Evolutionary conservation across 768 basidiomycete genomes (phyloP), one percentile per base, ranked within the genome.

Genomic region (Boletus edulis): DNA sequence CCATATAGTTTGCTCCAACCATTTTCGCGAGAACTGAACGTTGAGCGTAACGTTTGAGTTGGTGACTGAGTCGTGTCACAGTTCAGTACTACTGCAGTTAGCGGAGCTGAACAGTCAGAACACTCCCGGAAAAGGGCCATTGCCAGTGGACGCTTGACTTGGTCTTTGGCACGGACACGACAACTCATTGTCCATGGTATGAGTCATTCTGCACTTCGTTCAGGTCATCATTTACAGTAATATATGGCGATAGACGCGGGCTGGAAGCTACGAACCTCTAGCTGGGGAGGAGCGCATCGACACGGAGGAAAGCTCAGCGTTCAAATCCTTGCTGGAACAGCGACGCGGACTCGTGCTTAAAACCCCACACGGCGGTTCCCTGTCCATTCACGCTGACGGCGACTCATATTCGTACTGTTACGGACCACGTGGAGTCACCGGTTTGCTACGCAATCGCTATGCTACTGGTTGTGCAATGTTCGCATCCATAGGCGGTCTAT

Each of bases 1-100:
- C 87, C 85, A 86, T 88, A 57, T 88, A 89, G 61, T 89, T 89
- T 31, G 85, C 87, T 7, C 87, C 86, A 20, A 72, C 71, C 85
- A 87, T 86, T 46, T 24, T 51, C 20, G 43, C 22, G n/a, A 46
- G 11, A 22, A 9, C 27, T 14, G 4, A 18, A 35, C 5, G 17
- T n/a, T 13, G 11, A 14, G 34, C 5, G 34, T 35, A 14, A 24
- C 1, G 22, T 24, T 24, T 24, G 24, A 24, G 24, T 24, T 24
- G 5, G 24, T 24, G 24, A 6, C 24, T 24, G 24, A 24, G 5
- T 24, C 6, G 22, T 24, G 24, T 24, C 4, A 24, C 24, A 24
- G n/a, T n/a, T n/a, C n/a, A n/a, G n/a, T n/a, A n/a, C n/a, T n/a
- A n/a, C n/a, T n/a, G n/a, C n/a, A n/a, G 24, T 6, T 6, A 24